Base-by-base conservation (phyloP, 2,329 filamentous ascomycete species). In the Colletotrichum sp. region DNA sequence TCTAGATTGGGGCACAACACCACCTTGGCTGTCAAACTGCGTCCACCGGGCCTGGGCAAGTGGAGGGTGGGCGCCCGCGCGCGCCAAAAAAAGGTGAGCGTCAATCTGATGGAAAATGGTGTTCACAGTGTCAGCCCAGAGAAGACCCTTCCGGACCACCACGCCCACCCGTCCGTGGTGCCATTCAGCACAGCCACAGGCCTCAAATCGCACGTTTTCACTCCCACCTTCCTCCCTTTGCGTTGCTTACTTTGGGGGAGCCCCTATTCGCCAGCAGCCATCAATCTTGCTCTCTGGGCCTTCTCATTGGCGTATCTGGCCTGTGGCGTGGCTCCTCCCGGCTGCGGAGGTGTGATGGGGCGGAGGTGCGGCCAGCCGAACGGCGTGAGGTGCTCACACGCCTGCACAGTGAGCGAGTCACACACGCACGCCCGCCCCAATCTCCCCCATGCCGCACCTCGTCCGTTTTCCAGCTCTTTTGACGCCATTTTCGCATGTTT, bases 151-250 rank as follows among this genome's bases (percentile, higher is more conserved):
- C 69, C 69, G 56, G 69, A 63, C 68, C 71, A 69, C 70, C 38
- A 69, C 38, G 65, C 24, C 30, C 65, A 64, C 65, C 68, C 32
- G 69, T 43, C n/a, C 74, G 76, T 77, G 76, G 75, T 78, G 77
- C 75, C 73, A 78, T 78, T 78, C 58, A 69, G 73, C 77, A 78
- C 77, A 77, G 77, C 77, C 77, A 77, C 77, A 78, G 67, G 61
- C 26, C 36, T 28, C 64, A 28, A 74, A 78, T 78, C 67, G 73
- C 69, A 76, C 70, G 77, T 70, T 76, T 28, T 67, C 65, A 61
- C 34, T 76, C 38, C 63, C 69, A 68, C 63, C 69, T 68, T 59
- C 69, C 48, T 73, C 13, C 32, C 56, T 10, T 26, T 36, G 18
- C 28, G 4, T 28, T 77, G 68, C 73, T 77, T 71, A 72, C 68